These are phyloP conservation scores for Talaromyces sp. DNA, from an alignment of 2,329 filamentous ascomycete genomes.

Conservation along the genomic window DNA sequence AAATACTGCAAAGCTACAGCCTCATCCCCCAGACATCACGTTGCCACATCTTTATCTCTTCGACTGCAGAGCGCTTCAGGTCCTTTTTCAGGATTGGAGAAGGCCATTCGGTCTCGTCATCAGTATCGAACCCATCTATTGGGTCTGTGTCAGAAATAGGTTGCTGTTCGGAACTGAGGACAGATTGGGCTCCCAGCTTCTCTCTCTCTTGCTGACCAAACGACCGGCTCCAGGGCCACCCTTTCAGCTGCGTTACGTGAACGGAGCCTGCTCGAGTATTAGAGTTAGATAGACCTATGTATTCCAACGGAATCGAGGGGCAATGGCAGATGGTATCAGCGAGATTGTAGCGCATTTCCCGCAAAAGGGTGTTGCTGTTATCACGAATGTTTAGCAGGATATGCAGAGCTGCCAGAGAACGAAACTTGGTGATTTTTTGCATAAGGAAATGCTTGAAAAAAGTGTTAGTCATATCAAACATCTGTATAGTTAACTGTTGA, in stretches of 20 bases:
- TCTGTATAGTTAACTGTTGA: background rate
- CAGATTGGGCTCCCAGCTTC: background rate
- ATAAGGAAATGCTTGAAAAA: slow-evolving; percentile 16
- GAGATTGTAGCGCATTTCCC: slow-evolving; percentile 15
- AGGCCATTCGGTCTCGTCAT: background rate
- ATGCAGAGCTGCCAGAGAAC: slow-evolving; percentile 18
- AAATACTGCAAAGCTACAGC: background rate
- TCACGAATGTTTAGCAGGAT: slow-evolving; percentile 13
- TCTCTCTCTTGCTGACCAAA: background rate
- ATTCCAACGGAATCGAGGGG: slow-evolving; percentile 15
- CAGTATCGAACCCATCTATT: background rate
- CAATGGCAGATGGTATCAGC: slow-evolving; percentile 17
- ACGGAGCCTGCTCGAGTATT: slow-evolving; percentile 6
- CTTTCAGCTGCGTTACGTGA: slow-evolving; percentile 2
- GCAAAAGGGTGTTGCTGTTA: slow-evolving; percentile 12
- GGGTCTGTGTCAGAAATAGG: background rate
- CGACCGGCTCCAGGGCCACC: background rate
- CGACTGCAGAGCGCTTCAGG: slow-evolving; percentile 7
- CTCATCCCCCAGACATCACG: slow-evolving; percentile 16
- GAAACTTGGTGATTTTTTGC: slow-evolving; percentile 15
- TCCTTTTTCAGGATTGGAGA: background rate
- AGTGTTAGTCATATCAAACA: background rate
- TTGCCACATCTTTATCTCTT: slow-evolving; percentile 20
- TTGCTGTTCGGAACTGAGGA: background rate
- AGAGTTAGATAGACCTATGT: slow-evolving; percentile 17